Conservation (phyloP, 768 basidiomycete genomes). For the Phlebiopsis flavidoalba region DNA sequence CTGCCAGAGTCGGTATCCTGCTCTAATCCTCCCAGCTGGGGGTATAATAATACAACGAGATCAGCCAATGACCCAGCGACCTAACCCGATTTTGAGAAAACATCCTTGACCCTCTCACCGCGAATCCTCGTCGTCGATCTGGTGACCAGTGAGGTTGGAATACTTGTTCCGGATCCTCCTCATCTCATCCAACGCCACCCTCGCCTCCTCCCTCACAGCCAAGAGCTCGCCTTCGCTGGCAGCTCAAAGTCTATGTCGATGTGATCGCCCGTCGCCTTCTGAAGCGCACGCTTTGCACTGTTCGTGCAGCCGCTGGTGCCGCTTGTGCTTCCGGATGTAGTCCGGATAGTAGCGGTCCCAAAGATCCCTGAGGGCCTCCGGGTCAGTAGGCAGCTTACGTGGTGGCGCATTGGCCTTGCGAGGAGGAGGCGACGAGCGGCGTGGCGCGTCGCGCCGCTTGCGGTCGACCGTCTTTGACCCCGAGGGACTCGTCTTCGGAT, state of each 20-base stretch:
- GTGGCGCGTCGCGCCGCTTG: constrained; percentile 12
- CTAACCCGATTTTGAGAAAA: not conserved
- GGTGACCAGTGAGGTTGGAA: not conserved
- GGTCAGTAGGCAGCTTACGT: constrained; percentile 9
- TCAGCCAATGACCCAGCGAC: not conserved
- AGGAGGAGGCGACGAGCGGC: not conserved
- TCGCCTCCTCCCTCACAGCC: not conserved
- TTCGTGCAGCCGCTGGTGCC: not conserved
- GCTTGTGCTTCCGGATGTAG: constrained; percentile 4
- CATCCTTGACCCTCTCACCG: not conserved
- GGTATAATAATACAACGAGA: not conserved
- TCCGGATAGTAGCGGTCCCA: not conserved
- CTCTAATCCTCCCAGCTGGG: not conserved
- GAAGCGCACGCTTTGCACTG: not conserved
- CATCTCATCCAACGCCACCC: not conserved
- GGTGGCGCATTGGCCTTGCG: constrained; percentile 2
- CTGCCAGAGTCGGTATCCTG: not conserved
- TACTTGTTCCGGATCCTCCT: not conserved
- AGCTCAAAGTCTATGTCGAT: not conserved
- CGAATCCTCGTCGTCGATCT: not conserved
- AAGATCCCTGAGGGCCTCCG: not conserved
- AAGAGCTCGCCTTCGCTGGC: not conserved
- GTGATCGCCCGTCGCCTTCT: not conserved
- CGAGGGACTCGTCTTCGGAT: constrained; percentile 57
- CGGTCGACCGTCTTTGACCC: constrained; percentile 28